Evolutionary conservation across 495 filamentous ascomycete genomes (phyloP), one percentile per base, ranked within the genome.

Genomic region (Penicillium fimorum): DNA sequence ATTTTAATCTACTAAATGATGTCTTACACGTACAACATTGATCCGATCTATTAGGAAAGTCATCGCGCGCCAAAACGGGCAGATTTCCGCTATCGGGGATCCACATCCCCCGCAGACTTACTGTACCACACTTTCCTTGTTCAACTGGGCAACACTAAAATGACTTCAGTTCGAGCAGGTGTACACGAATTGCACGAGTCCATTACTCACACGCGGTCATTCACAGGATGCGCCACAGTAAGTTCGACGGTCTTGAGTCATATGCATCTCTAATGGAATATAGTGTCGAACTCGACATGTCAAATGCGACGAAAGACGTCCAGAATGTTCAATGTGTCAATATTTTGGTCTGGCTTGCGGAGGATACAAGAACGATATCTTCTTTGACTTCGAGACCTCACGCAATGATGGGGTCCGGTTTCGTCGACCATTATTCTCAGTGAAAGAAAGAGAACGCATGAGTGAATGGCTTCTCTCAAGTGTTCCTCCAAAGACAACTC

Each of bases 231-330:
- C 37, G 30, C 25, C 20, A 65, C 58, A 35, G 62, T 61, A 56
- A 29, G 62, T 57, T 8, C 11, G 13, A 22, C 5, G 12, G 8
- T 43, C 4, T 27, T 7, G 8, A 30, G 29, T 37, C 8, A 37
- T 45, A 7, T 37, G 44, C 10, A 48, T 46, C 4, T 52, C 27
- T 27, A 13, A 53, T 9, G 11, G 5, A 33, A 44, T 15, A 61
- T 44, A 44, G 62, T 70, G 63, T 54, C 63, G 68, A 35, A 60
- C 32, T 24, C 63, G 63, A 2, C 65, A 68, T 58, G 53, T 59
- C 5, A 68, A 68, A 56, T 70, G 63, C 45, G 68, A 70, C 32
- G 65, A 68, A 42, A 45, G 53, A 12, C 67, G 60, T 4, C 67
- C 60, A n/a, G 57, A 59, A 29, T 70, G 64, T 51, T 52, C 53